phyloP scores from a whole-genome alignment of 208 protist species.

The Leishmania major region DNA sequence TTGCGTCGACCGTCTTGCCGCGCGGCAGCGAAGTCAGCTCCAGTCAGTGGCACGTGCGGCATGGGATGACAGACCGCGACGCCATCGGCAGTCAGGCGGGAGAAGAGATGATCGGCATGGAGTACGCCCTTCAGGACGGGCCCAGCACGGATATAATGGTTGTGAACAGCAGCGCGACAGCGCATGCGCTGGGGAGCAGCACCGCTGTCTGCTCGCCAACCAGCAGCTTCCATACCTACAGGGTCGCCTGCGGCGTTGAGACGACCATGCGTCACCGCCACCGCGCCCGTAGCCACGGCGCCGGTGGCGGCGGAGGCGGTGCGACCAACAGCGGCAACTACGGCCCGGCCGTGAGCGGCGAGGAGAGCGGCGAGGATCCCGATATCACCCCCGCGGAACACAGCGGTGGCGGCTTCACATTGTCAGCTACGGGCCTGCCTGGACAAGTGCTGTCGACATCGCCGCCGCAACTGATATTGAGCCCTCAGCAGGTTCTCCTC shows the following conservation, averaged over 20 bases:
- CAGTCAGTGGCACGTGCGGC: constrained; percentile 3
- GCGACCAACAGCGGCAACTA: neutral
- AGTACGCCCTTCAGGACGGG: constrained; percentile 7
- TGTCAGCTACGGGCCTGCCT: neutral
- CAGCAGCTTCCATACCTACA: constrained; percentile 14
- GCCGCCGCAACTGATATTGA: neutral
- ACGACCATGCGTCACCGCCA: constrained; percentile 21
- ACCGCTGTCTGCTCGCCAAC: neutral
- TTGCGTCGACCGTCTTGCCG: neutral
- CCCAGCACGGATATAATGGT: neutral
- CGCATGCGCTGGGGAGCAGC: neutral
- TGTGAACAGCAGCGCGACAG: neutral
- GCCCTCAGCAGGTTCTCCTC: neutral
- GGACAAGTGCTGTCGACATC: neutral
- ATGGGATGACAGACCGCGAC: constrained; percentile 12
- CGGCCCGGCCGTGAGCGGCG: constrained; percentile 7
- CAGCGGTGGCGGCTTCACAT: constrained; percentile 2
- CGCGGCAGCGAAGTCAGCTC: neutral
- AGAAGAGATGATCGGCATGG: constrained; percentile 16
- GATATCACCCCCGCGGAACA: neutral
- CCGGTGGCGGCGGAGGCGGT: neutral
- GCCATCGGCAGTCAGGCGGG: neutral
- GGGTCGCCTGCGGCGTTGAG: neutral
- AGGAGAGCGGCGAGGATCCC: constrained; percentile 26
- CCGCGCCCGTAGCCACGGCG: constrained; percentile 24